Evolutionary conservation across 2,329 filamentous ascomycete genomes (phyloP), one percentile per base, ranked within the genome.

Genomic region (Trichoderma endophyticum): DNA sequence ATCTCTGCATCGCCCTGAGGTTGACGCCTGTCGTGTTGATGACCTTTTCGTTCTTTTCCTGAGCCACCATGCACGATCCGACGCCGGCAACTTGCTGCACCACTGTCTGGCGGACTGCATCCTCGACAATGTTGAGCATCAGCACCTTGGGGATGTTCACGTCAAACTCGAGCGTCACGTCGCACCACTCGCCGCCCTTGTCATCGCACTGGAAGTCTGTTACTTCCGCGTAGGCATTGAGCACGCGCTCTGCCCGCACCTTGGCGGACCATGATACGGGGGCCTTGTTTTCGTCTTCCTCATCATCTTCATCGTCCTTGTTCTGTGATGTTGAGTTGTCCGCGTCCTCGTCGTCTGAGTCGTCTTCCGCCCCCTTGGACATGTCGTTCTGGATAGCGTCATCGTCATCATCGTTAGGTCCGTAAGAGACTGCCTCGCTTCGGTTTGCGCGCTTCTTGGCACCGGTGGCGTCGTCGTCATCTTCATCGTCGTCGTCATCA

Each of bases 341-440:
- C 3, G 48, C 26, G 3, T 32, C 62, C 39, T 82, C 80, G 21
- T 91, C 89, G 43, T 89, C 86, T 64, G 73, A 65, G 8, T 89
- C 87, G 3, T 87, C 87, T 24, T 89, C 89, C 3, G 85, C 86
- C 8, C 86, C 87, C 66, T 91, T 89, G 36, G 89, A 87, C 77
- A 91, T 87, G 71, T 88, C 86, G 67, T 85, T 84, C 76, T 92
- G 90, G 70, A 97, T 90, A 43, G 88, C 90, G 75, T 93, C 89
- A 78, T 98, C 96, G 4, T 95, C 95, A 6, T 97, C 95, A 78
- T 98, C 96, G 61, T 97, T 97, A 39, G 91, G 93, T 51, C 94
- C 95, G 76, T 98, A 98, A 15, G 94, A 96, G 3, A 95, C 91
- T 34, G 92, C 93, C 81, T 97, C 93, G 67, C 88, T 86, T 54